These are phyloP conservation scores for Zygosaccharomyces siamensis DNA, from an alignment of 805 yeast species.

Conservation along the genomic window DNA sequence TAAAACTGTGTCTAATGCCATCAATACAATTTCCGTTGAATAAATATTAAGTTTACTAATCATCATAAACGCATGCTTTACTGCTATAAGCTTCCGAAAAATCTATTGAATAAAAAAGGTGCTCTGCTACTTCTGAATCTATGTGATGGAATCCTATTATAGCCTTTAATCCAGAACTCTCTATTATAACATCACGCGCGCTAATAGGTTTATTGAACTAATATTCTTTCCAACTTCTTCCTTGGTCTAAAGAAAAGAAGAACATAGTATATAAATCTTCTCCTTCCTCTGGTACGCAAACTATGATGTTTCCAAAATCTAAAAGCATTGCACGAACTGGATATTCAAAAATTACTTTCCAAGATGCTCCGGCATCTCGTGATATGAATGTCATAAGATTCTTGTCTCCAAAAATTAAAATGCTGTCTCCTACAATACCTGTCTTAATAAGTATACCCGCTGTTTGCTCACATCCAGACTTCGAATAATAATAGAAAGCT, in stretches of 20 bases:
- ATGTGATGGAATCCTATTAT: conserved; percentile 50
- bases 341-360: conserved; percentile 52
- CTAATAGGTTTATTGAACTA: conserved; percentile 41
- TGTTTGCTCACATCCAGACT: conserved; percentile 45
- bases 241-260: conserved; percentile 67
- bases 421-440: conserved; percentile 17
- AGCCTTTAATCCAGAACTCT: conserved; percentile 63
- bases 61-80: conserved; percentile 41
- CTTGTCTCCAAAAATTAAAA: conserved; percentile 1
- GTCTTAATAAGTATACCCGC: conserved; percentile 42
- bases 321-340: conserved; percentile 58
- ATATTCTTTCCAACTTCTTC: conserved; percentile 52
- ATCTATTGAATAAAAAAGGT: conserved; percentile 40
- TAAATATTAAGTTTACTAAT: conserved; percentile 56
- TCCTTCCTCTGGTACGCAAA: conserved; percentile 43
- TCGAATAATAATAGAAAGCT: conserved; percentile 21
- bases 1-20: conserved; percentile 61
- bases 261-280: conserved; percentile 32
- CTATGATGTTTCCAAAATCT: conserved; percentile 68
- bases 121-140: conserved; percentile 27
- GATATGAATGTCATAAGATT: conserved; percentile 52
- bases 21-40: conserved; percentile 46
- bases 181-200: conserved; percentile 38
- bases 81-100: conserved; percentile 50
- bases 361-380: conserved; percentile 66